Percentiles rank a stretch among this genome's conserved stretches.
These are phyloP conservation scores for Uronychia binucleata DNA, from an alignment of 73 alveolate species.

Conservation along the genomic window DNA sequence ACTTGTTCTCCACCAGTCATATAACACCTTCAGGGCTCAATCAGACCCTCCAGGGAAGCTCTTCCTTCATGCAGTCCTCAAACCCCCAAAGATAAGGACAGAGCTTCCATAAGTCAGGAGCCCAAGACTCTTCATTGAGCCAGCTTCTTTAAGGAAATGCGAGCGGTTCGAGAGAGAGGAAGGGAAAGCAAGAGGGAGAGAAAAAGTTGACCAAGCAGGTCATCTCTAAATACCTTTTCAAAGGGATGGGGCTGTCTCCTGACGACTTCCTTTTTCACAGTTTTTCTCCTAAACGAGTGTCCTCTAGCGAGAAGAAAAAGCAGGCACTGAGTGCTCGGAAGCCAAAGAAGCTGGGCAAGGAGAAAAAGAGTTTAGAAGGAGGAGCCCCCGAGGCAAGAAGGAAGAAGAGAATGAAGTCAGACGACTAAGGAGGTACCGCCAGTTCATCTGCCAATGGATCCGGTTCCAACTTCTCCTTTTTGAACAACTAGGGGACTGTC, in stretches of 20 bases:
- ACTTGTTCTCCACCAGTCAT: neutral
- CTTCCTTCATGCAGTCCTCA: neutral
- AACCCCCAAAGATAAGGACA: neutral
- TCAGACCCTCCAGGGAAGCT: neutral
- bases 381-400: neutral
- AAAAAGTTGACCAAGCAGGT: neutral
- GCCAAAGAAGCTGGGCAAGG: neutral
- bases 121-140: neutral
- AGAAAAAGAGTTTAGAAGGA: neutral
- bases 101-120: neutral
- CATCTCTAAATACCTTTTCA: neutral
- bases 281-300: neutral
- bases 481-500: neutral
- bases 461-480: neutral
- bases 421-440: neutral
- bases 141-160: neutral
- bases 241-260: neutral
- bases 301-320: neutral
- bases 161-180: slow-evolving; percentile 1
- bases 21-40: neutral
- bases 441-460: neutral
- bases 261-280: neutral
- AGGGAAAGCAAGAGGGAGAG: neutral
- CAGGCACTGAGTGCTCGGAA: neutral
- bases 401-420: neutral